Evolutionary conservation across 2,329 filamentous ascomycete species (phyloP).

Genomic region (Alternaria postmessia): DNA sequence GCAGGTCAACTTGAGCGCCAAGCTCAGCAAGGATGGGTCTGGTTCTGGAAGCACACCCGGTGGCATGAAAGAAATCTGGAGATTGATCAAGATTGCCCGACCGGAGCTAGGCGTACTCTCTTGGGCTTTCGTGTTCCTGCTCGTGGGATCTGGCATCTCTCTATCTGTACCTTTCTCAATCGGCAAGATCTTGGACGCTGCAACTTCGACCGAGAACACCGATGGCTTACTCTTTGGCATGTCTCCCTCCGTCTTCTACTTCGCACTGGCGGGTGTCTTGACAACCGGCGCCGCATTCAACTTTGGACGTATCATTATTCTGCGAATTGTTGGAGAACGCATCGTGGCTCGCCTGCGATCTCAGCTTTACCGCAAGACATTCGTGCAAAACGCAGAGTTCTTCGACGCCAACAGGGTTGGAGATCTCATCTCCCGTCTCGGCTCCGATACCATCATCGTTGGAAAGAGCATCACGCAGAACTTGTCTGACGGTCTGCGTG

Average conservation of each 20-base stretch:
- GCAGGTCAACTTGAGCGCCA: constrained; percentile 87
- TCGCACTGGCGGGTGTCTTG: constrained; percentile 75
- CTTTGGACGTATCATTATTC: constrained; percentile 90
- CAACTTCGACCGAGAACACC: constrained; percentile 73
- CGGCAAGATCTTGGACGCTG: constrained; percentile 91
- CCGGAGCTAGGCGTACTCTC: constrained; percentile 82
- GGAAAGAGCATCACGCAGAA: constrained; percentile 99
- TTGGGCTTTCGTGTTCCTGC: constrained; percentile 83
- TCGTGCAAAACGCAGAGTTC: constrained; percentile 97
- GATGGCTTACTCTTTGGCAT: constrained; percentile 81
- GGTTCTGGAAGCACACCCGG: constrained; percentile 57
- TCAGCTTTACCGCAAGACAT: constrained; percentile 88
- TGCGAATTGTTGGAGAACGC: constrained; percentile 92
- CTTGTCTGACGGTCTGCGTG: constrained; percentile 91
- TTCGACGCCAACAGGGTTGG: constrained; percentile 98
- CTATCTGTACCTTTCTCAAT: constrained; percentile 98
- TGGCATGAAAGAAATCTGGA: constrained; percentile 77
- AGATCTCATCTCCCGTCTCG: constrained; percentile 92
- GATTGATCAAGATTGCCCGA: constrained; percentile 85
- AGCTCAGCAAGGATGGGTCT: constrained; percentile 80
- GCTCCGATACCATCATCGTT: constrained; percentile 96
- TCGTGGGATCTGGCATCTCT: constrained; percentile 90
- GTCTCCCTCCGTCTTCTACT: constrained; percentile 86
- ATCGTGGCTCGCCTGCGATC: constrained; percentile 91
- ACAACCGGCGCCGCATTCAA: constrained; percentile 87